Base-by-base conservation (phyloP, 2,329 filamentous ascomycete genomes). In the Diaporthe eres region DNA sequence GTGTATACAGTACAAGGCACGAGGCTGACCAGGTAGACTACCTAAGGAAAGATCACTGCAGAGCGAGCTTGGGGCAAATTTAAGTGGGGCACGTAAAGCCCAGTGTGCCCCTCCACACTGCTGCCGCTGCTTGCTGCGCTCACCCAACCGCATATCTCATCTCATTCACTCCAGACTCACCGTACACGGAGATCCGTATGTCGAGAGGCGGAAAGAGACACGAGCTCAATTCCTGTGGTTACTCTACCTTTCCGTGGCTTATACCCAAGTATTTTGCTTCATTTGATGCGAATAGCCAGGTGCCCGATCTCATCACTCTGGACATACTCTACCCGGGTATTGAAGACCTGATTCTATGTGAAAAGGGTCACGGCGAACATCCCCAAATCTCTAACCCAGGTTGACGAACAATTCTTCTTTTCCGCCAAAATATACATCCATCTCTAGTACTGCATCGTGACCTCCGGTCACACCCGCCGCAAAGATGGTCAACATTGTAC, bases 401-500 rank as follows among this genome's bases (percentile, higher is more conserved):
- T 25, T 17, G 19, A 67, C 9, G 28, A 7, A 13, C 7, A 13
- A 1, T n/a, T 42, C 1, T 10, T 53, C 13, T 39, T 17, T 39
- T 19, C 17, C 19, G 19, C 49, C 47, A 6, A 22, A 34, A 10
- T 13, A n/a, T 44, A 73, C 60, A 65, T n/a, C 12, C 5, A 44
- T 73, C 25, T 19, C 9, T 19, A n/a, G 31, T 17, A 9, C 1
- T 8, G 6, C 13, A 28, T 53, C 57, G 76, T 74, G 70, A 72
- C 71, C 65, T 67, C 37, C 51, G 70, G 76, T 72, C 63, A 73
- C 72, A 75, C 81, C 77, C 77, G 75, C 77, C 78, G 78, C 74
- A 85, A 90, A 87, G 82, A 99, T 99, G 97, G 97, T 98, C 86
- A 98, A 98, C 88, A 99, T 99, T 80, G 74, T 75, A 44, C 6